Evolutionary conservation across 208 protist species (phyloP).

Genomic region (Leishmania mexicana): DNA sequence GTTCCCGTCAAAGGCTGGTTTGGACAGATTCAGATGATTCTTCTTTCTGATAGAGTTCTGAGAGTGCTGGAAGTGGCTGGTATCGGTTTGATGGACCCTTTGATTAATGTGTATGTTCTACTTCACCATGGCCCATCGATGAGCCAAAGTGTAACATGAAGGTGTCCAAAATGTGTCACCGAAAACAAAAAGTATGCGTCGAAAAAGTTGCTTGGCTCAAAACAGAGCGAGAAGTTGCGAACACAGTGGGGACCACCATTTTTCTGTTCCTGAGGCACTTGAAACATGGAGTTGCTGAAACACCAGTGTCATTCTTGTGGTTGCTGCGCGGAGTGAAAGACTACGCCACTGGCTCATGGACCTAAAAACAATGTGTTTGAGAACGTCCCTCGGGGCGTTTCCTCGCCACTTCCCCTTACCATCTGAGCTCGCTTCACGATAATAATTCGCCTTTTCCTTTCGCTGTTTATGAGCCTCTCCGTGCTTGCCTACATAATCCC

Average conservation of each 20-base stretch:
- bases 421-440: background rate
- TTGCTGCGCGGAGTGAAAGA: background rate
- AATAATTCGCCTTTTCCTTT: background rate
- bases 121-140: background rate
- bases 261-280: background rate
- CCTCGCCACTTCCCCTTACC: background rate
- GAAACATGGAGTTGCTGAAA: background rate
- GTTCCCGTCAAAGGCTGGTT: background rate
- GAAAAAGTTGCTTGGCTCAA: background rate
- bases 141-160: background rate
- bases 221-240: background rate
- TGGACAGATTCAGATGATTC: background rate
- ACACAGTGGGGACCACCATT: background rate
- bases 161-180: background rate
- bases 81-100: background rate
- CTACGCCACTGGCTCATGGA: background rate
- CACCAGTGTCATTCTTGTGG: background rate
- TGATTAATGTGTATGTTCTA: background rate
- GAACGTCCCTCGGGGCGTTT: background rate
- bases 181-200: background rate
- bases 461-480: background rate
- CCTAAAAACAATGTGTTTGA: background rate
- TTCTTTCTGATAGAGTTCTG: background rate
- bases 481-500: background rate
- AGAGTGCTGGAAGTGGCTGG: background rate